These are phyloP conservation scores for Fusarium denticulatum DNA, from an alignment of 2,329 filamentous ascomycete genomes.

Conservation along the genomic window DNA sequence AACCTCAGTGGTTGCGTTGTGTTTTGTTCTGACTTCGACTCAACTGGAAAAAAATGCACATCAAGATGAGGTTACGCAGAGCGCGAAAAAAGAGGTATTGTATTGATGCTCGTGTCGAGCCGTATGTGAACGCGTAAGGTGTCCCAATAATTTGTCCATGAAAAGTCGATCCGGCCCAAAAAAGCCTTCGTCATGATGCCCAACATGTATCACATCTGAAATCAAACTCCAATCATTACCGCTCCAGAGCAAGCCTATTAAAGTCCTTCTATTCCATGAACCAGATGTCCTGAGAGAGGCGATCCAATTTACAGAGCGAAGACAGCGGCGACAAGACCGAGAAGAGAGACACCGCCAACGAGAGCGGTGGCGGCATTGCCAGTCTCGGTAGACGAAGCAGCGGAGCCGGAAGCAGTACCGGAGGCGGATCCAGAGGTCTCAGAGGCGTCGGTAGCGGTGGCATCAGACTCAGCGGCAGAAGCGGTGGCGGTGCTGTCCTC, in stretches of 20 bases:
- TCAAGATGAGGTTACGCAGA: slow-evolving; percentile 13
- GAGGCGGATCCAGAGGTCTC: slow-evolving; percentile 36
- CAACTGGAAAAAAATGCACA: background rate
- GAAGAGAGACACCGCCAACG: slow-evolving; percentile 55
- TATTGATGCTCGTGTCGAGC: slow-evolving; percentile 41
- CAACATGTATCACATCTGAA: slow-evolving; percentile 32
- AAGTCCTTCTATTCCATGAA: slow-evolving; percentile 27
- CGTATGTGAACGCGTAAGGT: slow-evolving; percentile 41
- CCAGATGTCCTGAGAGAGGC: background rate
- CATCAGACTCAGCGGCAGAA: slow-evolving; percentile 29
- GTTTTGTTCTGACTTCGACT: background rate
- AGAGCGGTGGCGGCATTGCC: slow-evolving; percentile 50
- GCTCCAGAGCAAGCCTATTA: slow-evolving; percentile 35
- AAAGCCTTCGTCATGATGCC: slow-evolving; percentile 32
- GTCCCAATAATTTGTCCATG: slow-evolving; percentile 43
- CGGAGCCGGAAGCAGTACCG: slow-evolving; percentile 39
- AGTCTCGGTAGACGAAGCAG: slow-evolving; percentile 41
- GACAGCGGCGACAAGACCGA: slow-evolving; percentile 61
- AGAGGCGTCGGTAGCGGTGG: slow-evolving; percentile 26
- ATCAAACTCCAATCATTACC: slow-evolving; percentile 41
- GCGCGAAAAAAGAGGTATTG: slow-evolving; percentile 39
- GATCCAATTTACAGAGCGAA: slow-evolving; percentile 58
- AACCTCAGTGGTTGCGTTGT: background rate
- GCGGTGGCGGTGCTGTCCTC: slow-evolving; percentile 33
- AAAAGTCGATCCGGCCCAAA: slow-evolving; percentile 29